Evolutionary conservation across 768 basidiomycete genomes (phyloP).

Genomic region (Russula sp.): DNA sequence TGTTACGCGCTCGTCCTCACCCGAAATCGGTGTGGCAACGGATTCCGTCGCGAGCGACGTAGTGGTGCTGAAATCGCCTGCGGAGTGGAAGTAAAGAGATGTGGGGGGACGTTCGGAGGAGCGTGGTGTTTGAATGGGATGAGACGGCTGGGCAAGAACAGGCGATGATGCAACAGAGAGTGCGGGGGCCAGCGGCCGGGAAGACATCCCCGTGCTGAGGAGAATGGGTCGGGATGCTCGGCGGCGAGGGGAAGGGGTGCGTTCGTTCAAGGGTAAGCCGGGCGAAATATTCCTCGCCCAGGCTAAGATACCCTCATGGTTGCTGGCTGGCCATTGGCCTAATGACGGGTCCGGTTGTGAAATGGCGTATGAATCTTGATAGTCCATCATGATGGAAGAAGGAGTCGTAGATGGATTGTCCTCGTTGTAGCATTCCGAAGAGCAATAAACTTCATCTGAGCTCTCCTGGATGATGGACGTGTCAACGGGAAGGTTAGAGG

Average conservation of each 20-base stretch:
- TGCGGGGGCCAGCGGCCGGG: constrained; percentile 21
- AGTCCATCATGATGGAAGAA: constrained; percentile 20
- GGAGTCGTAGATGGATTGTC: constrained; percentile 27
- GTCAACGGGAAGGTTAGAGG: constrained; percentile 24
- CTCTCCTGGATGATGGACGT: constrained; percentile 29
- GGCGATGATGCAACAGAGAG: constrained; percentile 21
- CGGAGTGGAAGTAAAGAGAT: constrained; percentile 17
- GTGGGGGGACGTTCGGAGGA: constrained; percentile 17
- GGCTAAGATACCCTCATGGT: constrained; percentile 40
- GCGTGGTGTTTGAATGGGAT: constrained; percentile 23
- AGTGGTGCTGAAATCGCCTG: constrained; percentile 17
- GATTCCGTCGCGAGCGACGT: constrained; percentile 27
- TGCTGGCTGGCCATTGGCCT: constrained; percentile 31
- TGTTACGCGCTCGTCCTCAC: constrained; percentile 14
- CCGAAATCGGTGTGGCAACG: constrained; percentile 30
- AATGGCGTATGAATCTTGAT: constrained; percentile 3
- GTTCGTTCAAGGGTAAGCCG: constrained; percentile 25
- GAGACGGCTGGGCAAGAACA: constrained; percentile 18
- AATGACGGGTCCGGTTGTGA: constrained; percentile 11
- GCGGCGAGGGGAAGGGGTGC: constrained; percentile 18
- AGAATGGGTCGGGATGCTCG: constrained; percentile 8
- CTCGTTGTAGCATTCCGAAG: constrained; percentile 37
- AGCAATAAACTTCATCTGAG: constrained; percentile 47
- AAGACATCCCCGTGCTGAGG: constrained; percentile 17
- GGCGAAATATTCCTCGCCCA: constrained; percentile 32